These are phyloP conservation scores for Hansenula lynferdii DNA, from an alignment of 1,139 yeast genomes.

Conservation along the genomic window DNA sequence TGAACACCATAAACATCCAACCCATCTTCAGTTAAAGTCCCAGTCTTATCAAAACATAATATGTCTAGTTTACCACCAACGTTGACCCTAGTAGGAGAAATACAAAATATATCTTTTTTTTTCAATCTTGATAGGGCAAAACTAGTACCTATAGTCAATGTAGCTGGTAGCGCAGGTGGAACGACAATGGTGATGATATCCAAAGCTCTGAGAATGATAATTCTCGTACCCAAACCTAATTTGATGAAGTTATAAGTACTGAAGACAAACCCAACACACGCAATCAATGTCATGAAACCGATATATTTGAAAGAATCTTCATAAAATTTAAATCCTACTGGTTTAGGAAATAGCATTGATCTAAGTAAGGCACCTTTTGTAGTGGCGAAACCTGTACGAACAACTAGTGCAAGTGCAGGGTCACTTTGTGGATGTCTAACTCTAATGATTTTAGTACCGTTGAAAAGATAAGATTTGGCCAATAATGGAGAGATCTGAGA, in stretches of 20 bases:
- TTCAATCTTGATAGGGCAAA: constrained; percentile 81
- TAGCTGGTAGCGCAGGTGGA: constrained; percentile 98
- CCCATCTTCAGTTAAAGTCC: constrained; percentile 96
- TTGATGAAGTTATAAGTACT: constrained; percentile 80
- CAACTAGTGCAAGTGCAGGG: constrained; percentile 77
- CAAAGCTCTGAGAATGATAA: constrained; percentile 82
- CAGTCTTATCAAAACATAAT: constrained; percentile 93
- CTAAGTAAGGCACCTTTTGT: constrained; percentile 94
- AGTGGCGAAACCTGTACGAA: constrained; percentile 89
- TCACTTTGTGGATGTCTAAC: constrained; percentile 55
- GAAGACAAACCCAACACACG: constrained; percentile 75
- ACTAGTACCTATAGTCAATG: constrained; percentile 92
- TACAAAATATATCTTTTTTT: constrained; percentile 70
- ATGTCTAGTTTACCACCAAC: constrained; percentile 92
- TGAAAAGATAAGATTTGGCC: constrained; percentile 72
- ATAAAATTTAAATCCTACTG: constrained; percentile 89
- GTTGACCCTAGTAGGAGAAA: constrained; percentile 89
- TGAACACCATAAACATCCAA: constrained; percentile 89
- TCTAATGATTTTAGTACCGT: constrained; percentile 85
- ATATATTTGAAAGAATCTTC: constrained; percentile 92
- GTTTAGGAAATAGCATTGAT: constrained; percentile 95
- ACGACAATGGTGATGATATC: constrained; percentile 95
- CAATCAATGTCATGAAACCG: constrained; percentile 89
- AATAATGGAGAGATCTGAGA: constrained; percentile 59
- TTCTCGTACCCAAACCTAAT: constrained; percentile 61